Conservation (phyloP, 768 basidiomycete species). For the Kwoniella europaea region DNA sequence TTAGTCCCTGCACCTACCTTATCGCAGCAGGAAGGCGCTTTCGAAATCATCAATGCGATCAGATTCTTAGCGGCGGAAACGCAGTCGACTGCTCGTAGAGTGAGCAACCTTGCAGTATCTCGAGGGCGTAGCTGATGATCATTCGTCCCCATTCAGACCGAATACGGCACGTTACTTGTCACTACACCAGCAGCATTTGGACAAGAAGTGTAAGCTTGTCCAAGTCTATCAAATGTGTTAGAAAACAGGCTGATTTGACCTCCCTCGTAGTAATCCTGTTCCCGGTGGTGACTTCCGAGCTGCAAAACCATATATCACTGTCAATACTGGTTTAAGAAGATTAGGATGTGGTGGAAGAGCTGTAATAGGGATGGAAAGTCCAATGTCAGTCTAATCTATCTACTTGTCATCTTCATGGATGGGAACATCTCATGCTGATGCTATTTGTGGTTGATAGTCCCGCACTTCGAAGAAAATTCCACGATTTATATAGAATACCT, state of each 20-base stretch:
- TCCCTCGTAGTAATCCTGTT: conserved; percentile 32
- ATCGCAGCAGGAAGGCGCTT: conserved; percentile 24
- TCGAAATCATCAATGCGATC: conserved; percentile 36
- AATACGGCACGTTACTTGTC: conserved; percentile 44
- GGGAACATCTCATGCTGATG: not conserved
- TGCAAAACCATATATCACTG: conserved; percentile 44
- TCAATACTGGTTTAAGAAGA: conserved; percentile 48
- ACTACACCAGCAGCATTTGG: conserved; percentile 47
- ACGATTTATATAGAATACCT: conserved; percentile 44
- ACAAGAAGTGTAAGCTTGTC: conserved; percentile 44
- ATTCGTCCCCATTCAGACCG: conserved; percentile 31
- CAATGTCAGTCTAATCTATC: conserved; percentile 34
- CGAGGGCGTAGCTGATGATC: not conserved
- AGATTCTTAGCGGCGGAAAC: conserved; percentile 37
- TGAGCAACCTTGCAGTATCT: conserved; percentile 13
- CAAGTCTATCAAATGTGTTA: not conserved
- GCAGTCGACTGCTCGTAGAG: conserved; percentile 32
- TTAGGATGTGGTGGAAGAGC: conserved; percentile 53
- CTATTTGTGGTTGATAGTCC: conserved; percentile 15
- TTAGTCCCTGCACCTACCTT: conserved; percentile 33
- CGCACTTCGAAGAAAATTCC: conserved; percentile 47
- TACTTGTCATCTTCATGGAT: not conserved
- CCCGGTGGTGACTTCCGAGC: conserved; percentile 48
- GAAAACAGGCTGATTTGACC: not conserved
- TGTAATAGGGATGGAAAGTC: conserved; percentile 43